These are phyloP conservation scores for Oxytropis ochrocephala DNA, from an alignment of 306 rosid genomes.

Conservation along the genomic window DNA sequence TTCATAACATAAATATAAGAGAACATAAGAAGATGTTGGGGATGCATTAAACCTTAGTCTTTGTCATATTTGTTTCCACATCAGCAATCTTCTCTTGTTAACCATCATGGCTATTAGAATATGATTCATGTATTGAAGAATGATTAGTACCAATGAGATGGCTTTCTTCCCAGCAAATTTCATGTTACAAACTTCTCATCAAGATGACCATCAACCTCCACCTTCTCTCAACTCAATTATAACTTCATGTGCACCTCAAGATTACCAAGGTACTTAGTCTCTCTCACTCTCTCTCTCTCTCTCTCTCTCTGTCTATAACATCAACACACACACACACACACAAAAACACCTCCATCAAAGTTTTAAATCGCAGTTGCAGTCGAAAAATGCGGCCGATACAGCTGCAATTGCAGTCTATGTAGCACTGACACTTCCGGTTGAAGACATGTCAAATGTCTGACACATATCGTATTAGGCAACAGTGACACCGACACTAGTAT, in stretches of 20 bases:
- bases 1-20: background rate
- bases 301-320: no score
- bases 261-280: constrained; percentile 23
- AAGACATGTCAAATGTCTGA: no score
- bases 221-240: constrained; percentile 67
- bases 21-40: background rate
- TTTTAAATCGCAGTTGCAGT: background rate
- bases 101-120: background rate
- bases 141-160: constrained; percentile 61
- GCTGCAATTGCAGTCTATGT: no score
- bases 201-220: constrained; percentile 53
- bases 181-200: constrained; percentile 78
- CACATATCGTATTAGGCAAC: no score
- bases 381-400: no score
- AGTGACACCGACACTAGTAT: no score
- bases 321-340: no score
- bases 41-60: background rate
- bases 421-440: no score
- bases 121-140: constrained; percentile 25
- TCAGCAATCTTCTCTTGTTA: constrained; percentile 16
- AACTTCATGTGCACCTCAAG: constrained; percentile 81
- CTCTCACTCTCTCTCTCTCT: background rate
- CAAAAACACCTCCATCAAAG: background rate
- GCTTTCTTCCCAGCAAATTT: constrained; percentile 89
- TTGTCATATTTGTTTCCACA: background rate